Base-by-base conservation (phyloP, 495 filamentous ascomycete genomes). In the Penicillium waksmanii region DNA sequence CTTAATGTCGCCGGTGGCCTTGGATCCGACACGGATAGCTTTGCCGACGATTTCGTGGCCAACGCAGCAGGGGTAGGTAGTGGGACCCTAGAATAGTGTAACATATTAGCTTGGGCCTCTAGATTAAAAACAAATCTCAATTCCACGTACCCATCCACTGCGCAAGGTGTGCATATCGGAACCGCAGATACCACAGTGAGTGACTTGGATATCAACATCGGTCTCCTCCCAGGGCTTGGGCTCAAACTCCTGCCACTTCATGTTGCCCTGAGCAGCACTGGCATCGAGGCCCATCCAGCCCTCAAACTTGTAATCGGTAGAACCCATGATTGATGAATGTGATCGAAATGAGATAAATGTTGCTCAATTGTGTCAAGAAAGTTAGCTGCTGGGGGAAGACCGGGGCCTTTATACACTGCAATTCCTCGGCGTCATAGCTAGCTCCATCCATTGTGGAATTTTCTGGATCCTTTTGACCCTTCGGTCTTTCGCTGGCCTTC, bases 21-120 rank as follows among this genome's bases (percentile, higher is more conserved):
- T 80, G 52, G 76, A 80, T 25, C 92, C 93, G 18, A 94, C 87
- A 15, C 86, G 86, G 25, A 93, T 87, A 7, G 84, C 90, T 5
- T 72, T 84, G 36, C 93, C 93, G 42, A 93, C 86, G 27, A 97
- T 88, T 68, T 97, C 93, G 73, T 95, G 92, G 40, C 90, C 92
- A 34, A 93, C 90, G 65, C 84, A 85, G 74, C 82, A 85, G n/a
- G 90, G 89, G 73, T 92, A 93, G 0, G 73, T 58, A 31, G 87
- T 85, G 9, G 80, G 80, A 1, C 83, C 69, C 75, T 78, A 43
- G 23, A 23, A 18, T 2, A 17, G 17, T n/a, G n/a, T 8, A 6
- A 10, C 3, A 19, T 17, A 13, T 44, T 44, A 44, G 42, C 42
- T 19, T 1, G 3, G 5, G 15, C 2, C 19, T 19, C 42, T 8